These are phyloP conservation scores for Eimeria maxima DNA, from an alignment of 169 alveolate species.

Conservation along the genomic window DNA sequence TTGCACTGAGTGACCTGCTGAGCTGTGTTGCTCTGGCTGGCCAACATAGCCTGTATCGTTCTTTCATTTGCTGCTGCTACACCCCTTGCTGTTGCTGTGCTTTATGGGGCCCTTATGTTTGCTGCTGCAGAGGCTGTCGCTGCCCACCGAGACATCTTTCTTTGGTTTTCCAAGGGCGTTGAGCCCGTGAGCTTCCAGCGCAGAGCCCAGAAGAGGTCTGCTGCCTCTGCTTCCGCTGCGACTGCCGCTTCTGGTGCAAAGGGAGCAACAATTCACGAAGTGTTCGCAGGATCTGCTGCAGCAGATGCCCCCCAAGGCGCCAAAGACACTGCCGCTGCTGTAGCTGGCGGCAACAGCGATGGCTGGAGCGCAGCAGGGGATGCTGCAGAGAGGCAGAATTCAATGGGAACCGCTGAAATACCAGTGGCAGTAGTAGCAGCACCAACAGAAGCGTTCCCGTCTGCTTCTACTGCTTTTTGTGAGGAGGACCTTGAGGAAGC, in stretches of 20 bases:
- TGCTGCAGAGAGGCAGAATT: slow-evolving; percentile 7
- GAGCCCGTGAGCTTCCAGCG: neutral
- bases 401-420: neutral
- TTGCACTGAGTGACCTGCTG: neutral
- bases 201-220: neutral
- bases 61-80: slow-evolving; percentile 2
- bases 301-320: neutral
- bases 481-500: neutral
- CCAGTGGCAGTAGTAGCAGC: neutral
- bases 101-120: neutral
- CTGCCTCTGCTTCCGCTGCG: neutral
- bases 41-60: neutral
- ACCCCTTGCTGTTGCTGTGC: neutral
- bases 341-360: neutral
- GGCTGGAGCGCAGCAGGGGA: neutral
- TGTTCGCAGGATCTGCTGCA: slow-evolving; percentile 29
- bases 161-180: neutral
- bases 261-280: neutral
- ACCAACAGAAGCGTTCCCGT: neutral
- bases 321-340: neutral
- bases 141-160: slow-evolving; percentile 34
- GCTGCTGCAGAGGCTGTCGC: slow-evolving; percentile 55
- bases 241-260: neutral
- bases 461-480: neutral
- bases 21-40: no score